These are phyloP conservation scores for Metarhizium anisopliae DNA, from an alignment of 2,329 filamentous ascomycete genomes.

Conservation along the genomic window DNA sequence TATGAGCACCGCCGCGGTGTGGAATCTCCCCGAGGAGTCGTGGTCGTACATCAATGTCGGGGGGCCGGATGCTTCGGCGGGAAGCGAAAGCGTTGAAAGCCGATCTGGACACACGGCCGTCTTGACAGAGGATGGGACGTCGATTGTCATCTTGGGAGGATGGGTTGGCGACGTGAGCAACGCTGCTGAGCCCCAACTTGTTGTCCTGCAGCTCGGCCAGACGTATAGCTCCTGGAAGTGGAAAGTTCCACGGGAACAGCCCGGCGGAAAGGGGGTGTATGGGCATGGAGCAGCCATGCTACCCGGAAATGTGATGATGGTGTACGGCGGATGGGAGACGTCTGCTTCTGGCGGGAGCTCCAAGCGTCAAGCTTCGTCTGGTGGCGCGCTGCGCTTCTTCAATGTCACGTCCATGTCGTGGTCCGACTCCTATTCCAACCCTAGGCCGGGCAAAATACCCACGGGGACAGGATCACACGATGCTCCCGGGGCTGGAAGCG, in stretches of 20 bases:
- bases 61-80: constrained; percentile 20
- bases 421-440: constrained; percentile 41
- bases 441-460: constrained; percentile 13
- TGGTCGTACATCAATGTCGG: constrained; percentile 76
- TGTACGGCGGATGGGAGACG: constrained; percentile 54
- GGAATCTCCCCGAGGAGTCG: constrained; percentile 74
- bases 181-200: constrained; percentile 74
- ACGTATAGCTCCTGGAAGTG: constrained; percentile 70
- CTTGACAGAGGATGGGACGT: constrained; percentile 66
- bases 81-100: constrained; percentile 49
- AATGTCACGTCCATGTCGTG: constrained; percentile 50
- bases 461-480: constrained; percentile 4
- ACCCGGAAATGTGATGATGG: constrained; percentile 60
- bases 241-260: constrained; percentile 49
- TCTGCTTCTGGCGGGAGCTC: constrained; percentile 14
- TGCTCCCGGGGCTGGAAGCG: constrained; percentile 14
- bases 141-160: constrained; percentile 74
- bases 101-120: constrained; percentile 85
- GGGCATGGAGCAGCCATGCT: constrained; percentile 56
- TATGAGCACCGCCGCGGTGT: constrained; percentile 84
- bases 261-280: constrained; percentile 39
- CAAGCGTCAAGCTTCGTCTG: constrained; percentile 23
- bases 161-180: constrained; percentile 80
- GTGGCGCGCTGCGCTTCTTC: constrained; percentile 33
- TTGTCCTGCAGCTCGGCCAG: constrained; percentile 64